phyloP scores from a whole-genome alignment of 208 protist genomes.

The Trichomonas vaginalis region DNA sequence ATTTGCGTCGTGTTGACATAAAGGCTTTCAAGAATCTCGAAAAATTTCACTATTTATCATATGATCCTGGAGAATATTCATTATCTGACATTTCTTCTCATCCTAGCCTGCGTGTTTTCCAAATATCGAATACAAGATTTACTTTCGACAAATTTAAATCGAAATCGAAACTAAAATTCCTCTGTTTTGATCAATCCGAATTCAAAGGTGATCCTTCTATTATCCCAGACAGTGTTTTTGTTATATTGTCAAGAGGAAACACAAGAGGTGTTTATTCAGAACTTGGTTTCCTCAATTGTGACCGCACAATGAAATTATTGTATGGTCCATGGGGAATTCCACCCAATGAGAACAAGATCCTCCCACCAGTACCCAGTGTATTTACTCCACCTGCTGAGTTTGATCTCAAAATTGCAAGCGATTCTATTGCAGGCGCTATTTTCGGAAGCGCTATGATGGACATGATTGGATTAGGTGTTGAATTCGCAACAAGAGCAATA shows the following conservation, averaged over 20 bases:
- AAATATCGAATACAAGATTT: background rate
- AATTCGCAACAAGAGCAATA: background rate
- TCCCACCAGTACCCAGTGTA: too few species aligned
- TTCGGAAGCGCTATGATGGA: background rate
- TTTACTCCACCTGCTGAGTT: background rate
- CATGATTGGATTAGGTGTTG: background rate
- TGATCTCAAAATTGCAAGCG: background rate
- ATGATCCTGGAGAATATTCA: too few species aligned
- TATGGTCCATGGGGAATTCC: slow-evolving; percentile 6
- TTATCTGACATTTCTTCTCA: too few species aligned
- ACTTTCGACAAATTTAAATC: background rate
- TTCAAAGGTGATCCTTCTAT: background rate
- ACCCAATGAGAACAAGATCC: background rate
- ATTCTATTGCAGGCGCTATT: background rate
- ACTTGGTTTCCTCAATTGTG: background rate
- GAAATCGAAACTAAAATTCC: background rate
- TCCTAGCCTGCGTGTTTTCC: too few species aligned
- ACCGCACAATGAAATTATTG: background rate
- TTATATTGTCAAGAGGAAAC: background rate
- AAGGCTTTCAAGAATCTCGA: too few species aligned
- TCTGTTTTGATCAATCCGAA: background rate
- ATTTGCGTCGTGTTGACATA: too few species aligned
- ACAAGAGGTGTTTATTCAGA: background rate
- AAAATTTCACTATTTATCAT: too few species aligned
- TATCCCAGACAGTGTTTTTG: background rate